These are phyloP conservation scores for Sugiyamaella smithiae DNA, from an alignment of 805 yeast species.

Conservation along the genomic window DNA sequence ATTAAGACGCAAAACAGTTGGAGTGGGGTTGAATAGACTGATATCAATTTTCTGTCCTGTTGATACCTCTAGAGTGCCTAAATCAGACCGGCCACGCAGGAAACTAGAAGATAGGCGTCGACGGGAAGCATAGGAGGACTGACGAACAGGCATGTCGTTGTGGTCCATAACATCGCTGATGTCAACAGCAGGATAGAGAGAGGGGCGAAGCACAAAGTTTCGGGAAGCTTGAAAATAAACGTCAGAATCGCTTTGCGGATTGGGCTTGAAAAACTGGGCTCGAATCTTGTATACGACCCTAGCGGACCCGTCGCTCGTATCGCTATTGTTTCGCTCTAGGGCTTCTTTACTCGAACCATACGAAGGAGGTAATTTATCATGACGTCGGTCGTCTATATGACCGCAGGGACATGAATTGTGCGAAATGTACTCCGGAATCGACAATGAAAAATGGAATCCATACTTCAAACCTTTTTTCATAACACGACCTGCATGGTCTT, in stretches of 20 bases:
- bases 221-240: constrained; percentile 3
- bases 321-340: background rate
- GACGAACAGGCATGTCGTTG: constrained; percentile 1
- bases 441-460: constrained; percentile 17
- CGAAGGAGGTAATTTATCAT: constrained; percentile 13
- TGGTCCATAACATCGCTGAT: constrained; percentile 1
- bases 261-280: constrained; percentile 5
- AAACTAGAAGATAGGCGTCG: constrained; percentile 4
- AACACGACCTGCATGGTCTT: background rate
- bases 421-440: constrained; percentile 13
- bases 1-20: constrained; percentile 6
- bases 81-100: background rate
- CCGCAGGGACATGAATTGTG: constrained; percentile 13
- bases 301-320: constrained; percentile 9
- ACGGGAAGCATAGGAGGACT: background rate
- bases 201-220: constrained; percentile 8
- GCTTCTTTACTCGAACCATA: constrained; percentile 11
- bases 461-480: constrained; percentile 16
- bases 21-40: constrained; percentile 4
- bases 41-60: background rate
- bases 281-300: constrained; percentile 12
- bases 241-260: background rate
- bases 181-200: constrained; percentile 4
- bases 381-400: background rate
- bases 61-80: constrained; percentile 7